phyloP scores from a whole-genome alignment of 805 yeast genomes.

The Pichia kluyveri region DNA sequence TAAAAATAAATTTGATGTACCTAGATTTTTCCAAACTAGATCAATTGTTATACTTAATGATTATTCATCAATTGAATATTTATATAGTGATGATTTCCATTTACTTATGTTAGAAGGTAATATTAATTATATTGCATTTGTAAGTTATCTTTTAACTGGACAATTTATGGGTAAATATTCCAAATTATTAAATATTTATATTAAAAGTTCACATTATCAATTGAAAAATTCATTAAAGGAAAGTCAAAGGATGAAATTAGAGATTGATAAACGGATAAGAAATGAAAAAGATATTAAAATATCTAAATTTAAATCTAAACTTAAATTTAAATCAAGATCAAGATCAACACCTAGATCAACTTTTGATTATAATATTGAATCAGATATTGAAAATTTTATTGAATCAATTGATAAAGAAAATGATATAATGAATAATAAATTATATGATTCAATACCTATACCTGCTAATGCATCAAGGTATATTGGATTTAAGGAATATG shows the following conservation, averaged over 20 bases:
- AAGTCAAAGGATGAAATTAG: not conserved
- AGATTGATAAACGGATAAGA: not conserved
- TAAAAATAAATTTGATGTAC: not conserved
- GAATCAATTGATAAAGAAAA: not conserved
- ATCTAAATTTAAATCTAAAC: no score
- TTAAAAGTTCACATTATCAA: not conserved
- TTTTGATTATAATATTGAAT: no score
- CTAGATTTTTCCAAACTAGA: not conserved
- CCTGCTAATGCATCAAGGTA: not conserved
- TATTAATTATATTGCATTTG: not conserved
- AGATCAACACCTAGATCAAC: not conserved
- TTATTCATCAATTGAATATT: not conserved
- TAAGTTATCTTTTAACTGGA: not conserved
- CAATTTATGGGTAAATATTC: not conserved
- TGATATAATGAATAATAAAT: not conserved
- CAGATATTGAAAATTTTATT: not conserved
- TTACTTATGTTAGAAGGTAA: not conserved
- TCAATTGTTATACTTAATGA: not conserved
- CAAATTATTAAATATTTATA: not conserved
- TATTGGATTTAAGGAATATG: not conserved
- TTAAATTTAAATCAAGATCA: no score
- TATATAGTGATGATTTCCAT: not conserved
- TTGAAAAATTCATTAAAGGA: not conserved
- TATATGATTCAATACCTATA: not conserved
- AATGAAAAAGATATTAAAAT: no score